A percentile compares a stretch with the other conserved stretches of the same genome.
These are phyloP conservation scores for Talaromyces sp. DNA, from an alignment of 2,329 filamentous ascomycete species.

Conservation along the genomic window DNA sequence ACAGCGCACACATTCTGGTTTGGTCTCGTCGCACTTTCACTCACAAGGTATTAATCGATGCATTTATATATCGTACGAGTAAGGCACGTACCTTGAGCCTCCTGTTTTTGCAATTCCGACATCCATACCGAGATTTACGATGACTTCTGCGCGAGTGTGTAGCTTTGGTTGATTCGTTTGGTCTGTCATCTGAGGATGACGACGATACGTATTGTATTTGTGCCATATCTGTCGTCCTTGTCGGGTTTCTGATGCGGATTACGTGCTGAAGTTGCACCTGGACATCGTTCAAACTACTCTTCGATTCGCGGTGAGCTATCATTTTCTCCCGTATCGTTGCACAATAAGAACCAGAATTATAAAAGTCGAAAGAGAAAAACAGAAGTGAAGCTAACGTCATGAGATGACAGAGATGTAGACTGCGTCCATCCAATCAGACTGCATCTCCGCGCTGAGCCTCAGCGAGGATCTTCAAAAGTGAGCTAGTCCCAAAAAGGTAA, in stretches of 20 bases:
- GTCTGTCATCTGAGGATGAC: neutral
- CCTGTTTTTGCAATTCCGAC: constrained; percentile 18
- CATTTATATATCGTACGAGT: neutral
- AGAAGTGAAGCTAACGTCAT: neutral
- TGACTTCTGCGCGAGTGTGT: constrained; percentile 14
- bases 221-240: no score
- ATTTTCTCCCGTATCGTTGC: neutral
- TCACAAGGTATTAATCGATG: neutral
- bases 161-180: neutral
- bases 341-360: neutral
- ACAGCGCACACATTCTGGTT: constrained; percentile 16
- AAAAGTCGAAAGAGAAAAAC: neutral
- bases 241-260: neutral
- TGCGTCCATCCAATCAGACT: neutral
- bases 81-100: constrained; percentile 14
- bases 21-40: constrained; percentile 18
- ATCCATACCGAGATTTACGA: constrained; percentile 18
- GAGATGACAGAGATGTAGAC: neutral
- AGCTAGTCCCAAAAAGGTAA: neutral
- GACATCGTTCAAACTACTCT: neutral
- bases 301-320: neutral
- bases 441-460: neutral
- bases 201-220: neutral
- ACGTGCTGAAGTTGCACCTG: neutral
- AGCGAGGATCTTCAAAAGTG: neutral